These are phyloP conservation scores for Globisporangium mamillatum DNA, from an alignment of 352 stramenopile species.

Conservation along the genomic window DNA sequence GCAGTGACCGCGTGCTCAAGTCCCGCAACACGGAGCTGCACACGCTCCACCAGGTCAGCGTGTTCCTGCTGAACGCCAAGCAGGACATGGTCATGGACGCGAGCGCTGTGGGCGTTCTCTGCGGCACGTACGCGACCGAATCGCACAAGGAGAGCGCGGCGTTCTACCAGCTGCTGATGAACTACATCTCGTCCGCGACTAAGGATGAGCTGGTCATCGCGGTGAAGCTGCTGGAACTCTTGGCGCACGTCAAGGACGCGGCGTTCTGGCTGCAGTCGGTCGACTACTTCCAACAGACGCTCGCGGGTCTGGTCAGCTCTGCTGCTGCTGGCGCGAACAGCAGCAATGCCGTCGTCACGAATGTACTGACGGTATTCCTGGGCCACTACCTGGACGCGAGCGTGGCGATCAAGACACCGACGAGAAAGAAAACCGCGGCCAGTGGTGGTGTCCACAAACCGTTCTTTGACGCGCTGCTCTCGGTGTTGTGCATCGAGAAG, in stretches of 20 bases:
- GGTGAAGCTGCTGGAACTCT: conserved; percentile 59
- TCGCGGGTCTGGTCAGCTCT: conserved; percentile 24
- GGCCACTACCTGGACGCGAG: conserved; percentile 48
- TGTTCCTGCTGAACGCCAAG: conserved; percentile 59
- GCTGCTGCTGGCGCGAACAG: conserved; percentile 5
- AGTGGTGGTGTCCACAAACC: conserved; percentile 34
- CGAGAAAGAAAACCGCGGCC: conserved; percentile 20
- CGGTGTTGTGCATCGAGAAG: conserved; percentile 43
- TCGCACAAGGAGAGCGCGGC: conserved; percentile 22
- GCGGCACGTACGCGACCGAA: conserved; percentile 36
- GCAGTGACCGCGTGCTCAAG: conserved; percentile 20
- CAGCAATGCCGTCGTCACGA: conserved; percentile 9
- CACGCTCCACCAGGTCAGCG: conserved; percentile 29
- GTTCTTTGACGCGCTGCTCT: conserved; percentile 51
- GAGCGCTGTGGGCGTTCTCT: conserved; percentile 50
- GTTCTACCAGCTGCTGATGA: conserved; percentile 48
- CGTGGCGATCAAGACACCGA: conserved; percentile 27
- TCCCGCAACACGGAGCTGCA: conserved; percentile 28
- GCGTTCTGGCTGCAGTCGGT: conserved; percentile 66
- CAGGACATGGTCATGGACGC: conserved; percentile 79
- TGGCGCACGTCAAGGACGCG: conserved; percentile 46
- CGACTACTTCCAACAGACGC: conserved; percentile 56
- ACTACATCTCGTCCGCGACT: conserved; percentile 46
- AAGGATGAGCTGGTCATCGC: conserved; percentile 43
- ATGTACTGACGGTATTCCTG: conserved; percentile 50